Percentiles rank a stretch among this genome's conserved stretches.
Conservation (phyloP, 371 early-diverging fungal genomes). For the Entomophthora muscae region DNA sequence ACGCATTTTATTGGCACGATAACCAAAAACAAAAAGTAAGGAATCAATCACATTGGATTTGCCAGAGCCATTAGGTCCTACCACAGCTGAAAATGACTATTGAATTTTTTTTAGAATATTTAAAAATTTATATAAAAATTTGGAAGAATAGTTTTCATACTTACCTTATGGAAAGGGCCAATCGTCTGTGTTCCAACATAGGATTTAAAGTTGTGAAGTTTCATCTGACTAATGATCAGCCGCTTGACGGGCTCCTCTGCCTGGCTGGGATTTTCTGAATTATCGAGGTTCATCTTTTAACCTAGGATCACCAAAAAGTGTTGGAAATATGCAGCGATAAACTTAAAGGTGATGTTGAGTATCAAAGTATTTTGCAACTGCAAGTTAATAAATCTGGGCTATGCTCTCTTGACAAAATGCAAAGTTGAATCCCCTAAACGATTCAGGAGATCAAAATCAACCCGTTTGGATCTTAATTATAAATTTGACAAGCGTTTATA, state of each 20-base stretch:
- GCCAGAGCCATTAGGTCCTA: constrained; percentile 99
- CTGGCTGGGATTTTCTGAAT: background rate
- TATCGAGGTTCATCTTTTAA: background rate
- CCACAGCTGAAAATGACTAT: constrained; percentile 70
- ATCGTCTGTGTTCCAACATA: constrained; percentile 85
- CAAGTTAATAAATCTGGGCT: no score
- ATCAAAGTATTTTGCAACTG: no score
- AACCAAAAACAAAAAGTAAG: constrained; percentile 98
- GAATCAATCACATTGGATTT: constrained; percentile 99
- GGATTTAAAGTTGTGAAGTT: constrained; percentile 88
- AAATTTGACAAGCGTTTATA: no score
- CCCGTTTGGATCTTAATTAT: no score
- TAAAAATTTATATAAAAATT: constrained; percentile 8
- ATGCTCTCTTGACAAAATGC: no score
- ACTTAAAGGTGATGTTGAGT: no score
- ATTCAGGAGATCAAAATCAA: no score
- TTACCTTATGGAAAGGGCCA: constrained; percentile 95
- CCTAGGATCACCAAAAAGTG: no score
- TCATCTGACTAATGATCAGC: constrained; percentile 81
- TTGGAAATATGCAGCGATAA: no score
- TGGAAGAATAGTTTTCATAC: no score
- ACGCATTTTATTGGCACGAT: constrained; percentile 96
- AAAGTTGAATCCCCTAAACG: no score
- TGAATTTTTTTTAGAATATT: constrained; percentile 1
- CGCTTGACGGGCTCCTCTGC: constrained; percentile 17